These are phyloP conservation scores for Plectosphaerella sp. DNA, from an alignment of 2,329 filamentous ascomycete species.

Conservation along the genomic window DNA sequence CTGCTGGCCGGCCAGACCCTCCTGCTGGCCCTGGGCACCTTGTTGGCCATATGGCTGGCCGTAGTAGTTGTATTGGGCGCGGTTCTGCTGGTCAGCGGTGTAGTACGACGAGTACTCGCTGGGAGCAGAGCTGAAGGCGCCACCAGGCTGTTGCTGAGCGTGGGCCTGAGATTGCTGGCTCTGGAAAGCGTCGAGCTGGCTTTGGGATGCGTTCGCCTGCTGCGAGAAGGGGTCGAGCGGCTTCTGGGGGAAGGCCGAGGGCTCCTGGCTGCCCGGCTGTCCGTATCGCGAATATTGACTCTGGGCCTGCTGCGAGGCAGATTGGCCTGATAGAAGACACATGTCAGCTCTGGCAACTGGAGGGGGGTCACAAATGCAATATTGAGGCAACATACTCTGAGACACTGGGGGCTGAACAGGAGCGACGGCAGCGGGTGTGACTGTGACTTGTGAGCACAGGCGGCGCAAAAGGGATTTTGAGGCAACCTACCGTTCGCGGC, in stretches of 20 bases:
- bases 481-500: not conserved
- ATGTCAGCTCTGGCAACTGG: slow-evolving; percentile 9
- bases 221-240: slow-evolving; percentile 84
- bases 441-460: slow-evolving; percentile 2
- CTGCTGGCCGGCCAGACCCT: slow-evolving; percentile 65
- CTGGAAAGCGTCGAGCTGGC: slow-evolving; percentile 59
- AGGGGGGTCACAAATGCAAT: slow-evolving; percentile 14
- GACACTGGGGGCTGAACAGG: slow-evolving; percentile 25
- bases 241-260: slow-evolving; percentile 64
- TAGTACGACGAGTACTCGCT: slow-evolving; percentile 85
- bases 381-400: slow-evolving; percentile 26
- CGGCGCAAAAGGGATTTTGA: not conserved
- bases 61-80: slow-evolving; percentile 76
- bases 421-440: slow-evolving; percentile 21
- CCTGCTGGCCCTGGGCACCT: slow-evolving; percentile 64
- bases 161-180: slow-evolving; percentile 52
- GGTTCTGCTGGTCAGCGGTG: slow-evolving; percentile 66
- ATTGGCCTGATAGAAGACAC: slow-evolving; percentile 28
- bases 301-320: slow-evolving; percentile 52
- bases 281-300: slow-evolving; percentile 67
- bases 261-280: slow-evolving; percentile 57
- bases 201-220: slow-evolving; percentile 46
- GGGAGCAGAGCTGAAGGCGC: slow-evolving; percentile 68
- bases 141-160: slow-evolving; percentile 56
- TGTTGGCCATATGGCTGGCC: slow-evolving; percentile 55